Percentiles rank a stretch among this genome's conserved stretches.
Conservation (phyloP, 768 basidiomycete species). For the Exidia glandulosa region DNA sequence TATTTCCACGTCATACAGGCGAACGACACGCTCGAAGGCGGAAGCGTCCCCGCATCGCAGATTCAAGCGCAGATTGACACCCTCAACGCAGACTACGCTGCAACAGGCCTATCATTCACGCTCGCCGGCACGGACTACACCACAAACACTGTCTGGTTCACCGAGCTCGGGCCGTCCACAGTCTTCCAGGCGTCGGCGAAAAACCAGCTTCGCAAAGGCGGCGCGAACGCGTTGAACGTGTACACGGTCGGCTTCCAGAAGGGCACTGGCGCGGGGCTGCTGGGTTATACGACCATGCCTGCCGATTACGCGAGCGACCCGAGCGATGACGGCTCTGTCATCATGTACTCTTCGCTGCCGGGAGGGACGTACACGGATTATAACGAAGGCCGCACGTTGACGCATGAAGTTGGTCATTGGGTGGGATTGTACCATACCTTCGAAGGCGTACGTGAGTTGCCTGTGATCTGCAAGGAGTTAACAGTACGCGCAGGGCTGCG, state of each 20-base stretch:
- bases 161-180: conserved; percentile 26
- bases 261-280: not conserved
- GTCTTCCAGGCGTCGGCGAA: conserved; percentile 38
- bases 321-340: not conserved
- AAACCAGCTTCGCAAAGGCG: conserved; percentile 30
- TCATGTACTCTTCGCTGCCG: not conserved
- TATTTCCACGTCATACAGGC: too few relatives aligned
- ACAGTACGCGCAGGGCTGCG: not conserved
- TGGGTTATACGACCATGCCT: not conserved
- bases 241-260: conserved; percentile 24
- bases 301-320: not conserved
- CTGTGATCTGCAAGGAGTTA: not conserved
- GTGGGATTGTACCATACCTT: conserved; percentile 9
- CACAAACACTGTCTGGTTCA: conserved; percentile 37
- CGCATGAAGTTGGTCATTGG: conserved; percentile 15
- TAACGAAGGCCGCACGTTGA: conserved; percentile 4
- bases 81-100: conserved; percentile 30
- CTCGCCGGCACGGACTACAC: conserved; percentile 33
- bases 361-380: not conserved
- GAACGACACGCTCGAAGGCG: too few relatives aligned
- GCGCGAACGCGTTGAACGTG: conserved; percentile 31
- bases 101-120: conserved; percentile 27
- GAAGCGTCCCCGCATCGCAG: too few relatives aligned
- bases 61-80: conserved; percentile 31
- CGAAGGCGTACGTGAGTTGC: not conserved